Conservation (phyloP, 2,329 filamentous ascomycete genomes). For the Aspergillus clavatus region DNA sequence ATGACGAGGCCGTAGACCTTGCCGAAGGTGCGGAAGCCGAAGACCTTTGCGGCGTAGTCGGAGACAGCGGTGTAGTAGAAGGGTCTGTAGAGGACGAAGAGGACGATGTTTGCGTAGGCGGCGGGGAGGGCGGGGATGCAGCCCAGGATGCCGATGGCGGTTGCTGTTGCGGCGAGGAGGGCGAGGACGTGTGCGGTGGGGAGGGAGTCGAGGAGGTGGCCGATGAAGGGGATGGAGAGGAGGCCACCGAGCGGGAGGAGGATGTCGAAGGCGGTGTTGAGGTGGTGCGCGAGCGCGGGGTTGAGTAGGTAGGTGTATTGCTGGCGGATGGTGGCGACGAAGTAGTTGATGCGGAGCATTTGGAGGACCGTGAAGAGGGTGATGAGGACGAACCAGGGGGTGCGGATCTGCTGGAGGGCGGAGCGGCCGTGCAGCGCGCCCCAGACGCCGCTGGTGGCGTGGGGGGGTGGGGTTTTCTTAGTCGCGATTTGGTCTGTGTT, state of each 20-base stretch:
- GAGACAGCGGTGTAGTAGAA: slow-evolving; percentile 87
- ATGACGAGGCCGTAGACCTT: slow-evolving; percentile 93
- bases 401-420: slow-evolving; percentile 40
- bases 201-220: slow-evolving; percentile 69
- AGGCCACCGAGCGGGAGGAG: slow-evolving; percentile 78
- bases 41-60: slow-evolving; percentile 86
- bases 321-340: slow-evolving; percentile 77
- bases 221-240: slow-evolving; percentile 81
- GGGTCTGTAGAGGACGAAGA: slow-evolving; percentile 80
- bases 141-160: slow-evolving; percentile 70
- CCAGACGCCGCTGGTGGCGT: slow-evolving; percentile 62
- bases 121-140: slow-evolving; percentile 65
- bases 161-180: slow-evolving; percentile 66
- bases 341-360: slow-evolving; percentile 85
- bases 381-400: slow-evolving; percentile 75
- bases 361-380: slow-evolving; percentile 73
- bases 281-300: slow-evolving; percentile 54
- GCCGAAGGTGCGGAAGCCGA: slow-evolving; percentile 85
- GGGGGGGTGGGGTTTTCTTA: slow-evolving; percentile 21
- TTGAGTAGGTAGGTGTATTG: slow-evolving; percentile 77
- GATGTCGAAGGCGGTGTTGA: slow-evolving; percentile 86
- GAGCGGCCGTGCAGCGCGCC: slow-evolving; percentile 73
- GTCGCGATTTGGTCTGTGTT: background rate
- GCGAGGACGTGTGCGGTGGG: slow-evolving; percentile 67
- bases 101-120: slow-evolving; percentile 68